Percentiles rank a stretch among this genome's conserved stretches.
phyloP scores from a whole-genome alignment of 495 filamentous ascomycete genomes.

The Tuber brumale region DNA sequence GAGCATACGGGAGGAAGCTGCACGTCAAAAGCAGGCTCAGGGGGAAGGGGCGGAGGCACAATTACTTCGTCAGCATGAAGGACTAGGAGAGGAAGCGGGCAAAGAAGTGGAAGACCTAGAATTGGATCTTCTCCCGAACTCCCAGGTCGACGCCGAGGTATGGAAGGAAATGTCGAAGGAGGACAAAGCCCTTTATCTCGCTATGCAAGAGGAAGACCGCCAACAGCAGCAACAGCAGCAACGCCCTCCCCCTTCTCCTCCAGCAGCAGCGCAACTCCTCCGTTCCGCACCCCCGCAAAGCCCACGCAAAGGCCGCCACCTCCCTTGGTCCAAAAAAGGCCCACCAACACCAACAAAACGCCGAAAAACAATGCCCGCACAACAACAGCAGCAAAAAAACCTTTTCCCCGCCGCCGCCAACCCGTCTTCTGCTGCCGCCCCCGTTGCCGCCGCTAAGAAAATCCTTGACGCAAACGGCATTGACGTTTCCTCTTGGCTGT shows the following conservation, averaged over 20 bases:
- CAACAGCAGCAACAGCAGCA: constrained; percentile 10
- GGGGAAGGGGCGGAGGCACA: not conserved
- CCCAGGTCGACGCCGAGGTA: constrained; percentile 23
- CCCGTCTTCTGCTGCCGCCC: not conserved
- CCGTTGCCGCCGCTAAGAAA: not conserved
- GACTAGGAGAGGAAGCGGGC: constrained; percentile 9
- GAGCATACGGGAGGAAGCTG: not conserved
- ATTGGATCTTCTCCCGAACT: constrained; percentile 19
- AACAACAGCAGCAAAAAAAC: not conserved
- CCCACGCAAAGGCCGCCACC: constrained; percentile 15
- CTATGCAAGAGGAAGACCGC: constrained; percentile 23
- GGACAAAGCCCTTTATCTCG: constrained; percentile 17
- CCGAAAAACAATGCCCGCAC: constrained; percentile 17
- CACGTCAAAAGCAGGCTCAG: not conserved
- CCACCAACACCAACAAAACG: constrained; percentile 14
- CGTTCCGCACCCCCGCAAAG: constrained; percentile 7
- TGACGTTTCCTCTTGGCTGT: constrained; percentile 34
- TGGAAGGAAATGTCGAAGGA: constrained; percentile 26
- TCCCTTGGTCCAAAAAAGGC: not conserved
- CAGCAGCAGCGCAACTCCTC: not conserved
- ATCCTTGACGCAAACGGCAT: constrained; percentile 28
- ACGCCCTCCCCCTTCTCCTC: constrained; percentile 8
- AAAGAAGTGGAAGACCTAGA: constrained; percentile 8
- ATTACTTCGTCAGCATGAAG: constrained; percentile 4
- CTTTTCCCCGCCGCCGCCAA: constrained; percentile 5